Percentiles rank a stretch among this genome's conserved stretches.
Conservation (phyloP, 768 basidiomycete species). For the Podaxis rugospora region DNA sequence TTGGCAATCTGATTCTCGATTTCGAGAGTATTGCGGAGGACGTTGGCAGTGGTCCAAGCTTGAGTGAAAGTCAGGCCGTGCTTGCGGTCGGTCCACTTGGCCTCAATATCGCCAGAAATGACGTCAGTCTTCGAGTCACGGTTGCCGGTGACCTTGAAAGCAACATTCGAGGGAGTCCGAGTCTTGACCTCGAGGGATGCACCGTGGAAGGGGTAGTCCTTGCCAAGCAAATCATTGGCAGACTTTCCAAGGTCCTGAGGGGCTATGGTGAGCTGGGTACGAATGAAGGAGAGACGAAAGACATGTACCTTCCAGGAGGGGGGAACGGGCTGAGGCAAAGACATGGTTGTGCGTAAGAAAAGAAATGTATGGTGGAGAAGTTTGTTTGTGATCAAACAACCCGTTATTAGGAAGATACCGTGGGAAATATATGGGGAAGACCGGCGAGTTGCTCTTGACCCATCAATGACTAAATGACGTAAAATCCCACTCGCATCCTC, state of each 20-base stretch:
- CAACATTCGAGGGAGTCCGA: constrained; percentile 80
- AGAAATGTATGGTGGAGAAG: constrained; percentile 16
- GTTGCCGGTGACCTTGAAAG: constrained; percentile 88
- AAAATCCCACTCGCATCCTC: background rate
- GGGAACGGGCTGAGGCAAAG: constrained; percentile 92
- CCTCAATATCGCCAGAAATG: constrained; percentile 92
- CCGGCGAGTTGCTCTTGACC: constrained; percentile 11
- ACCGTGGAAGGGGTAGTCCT: constrained; percentile 84
- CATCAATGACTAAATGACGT: constrained; percentile 3
- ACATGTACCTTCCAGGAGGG: constrained; percentile 90
- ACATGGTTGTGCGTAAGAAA: constrained; percentile 49
- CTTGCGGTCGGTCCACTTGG: constrained; percentile 87
- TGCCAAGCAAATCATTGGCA: constrained; percentile 88
- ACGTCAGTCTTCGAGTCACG: constrained; percentile 68
- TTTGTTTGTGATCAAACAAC: background rate
- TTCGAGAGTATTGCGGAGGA: constrained; percentile 88
- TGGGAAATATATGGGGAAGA: constrained; percentile 16
- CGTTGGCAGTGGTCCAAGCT: constrained; percentile 93
- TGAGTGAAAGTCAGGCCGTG: constrained; percentile 94
- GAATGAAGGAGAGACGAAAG: background rate
- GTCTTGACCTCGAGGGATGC: constrained; percentile 83
- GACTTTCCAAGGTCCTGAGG: constrained; percentile 94
- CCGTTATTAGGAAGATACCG: constrained; percentile 15
- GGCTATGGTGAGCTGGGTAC: constrained; percentile 8
- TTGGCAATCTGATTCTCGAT: constrained; percentile 96